phyloP scores from a whole-genome alignment of 2,329 filamentous ascomycete genomes.

The Apiospora kogelbergensis region DNA sequence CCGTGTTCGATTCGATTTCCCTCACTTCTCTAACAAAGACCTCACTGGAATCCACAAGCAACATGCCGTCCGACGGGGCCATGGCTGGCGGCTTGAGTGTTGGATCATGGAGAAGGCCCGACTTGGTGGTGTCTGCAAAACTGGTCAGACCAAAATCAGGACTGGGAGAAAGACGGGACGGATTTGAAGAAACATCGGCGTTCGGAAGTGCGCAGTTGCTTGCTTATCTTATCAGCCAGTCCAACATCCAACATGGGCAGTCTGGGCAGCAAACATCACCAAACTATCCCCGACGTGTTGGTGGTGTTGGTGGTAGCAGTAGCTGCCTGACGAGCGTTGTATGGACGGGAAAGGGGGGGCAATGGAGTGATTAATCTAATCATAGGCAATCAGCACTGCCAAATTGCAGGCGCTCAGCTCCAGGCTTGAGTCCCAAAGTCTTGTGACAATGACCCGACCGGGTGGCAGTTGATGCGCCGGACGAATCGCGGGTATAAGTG shows the following conservation, averaged over 20 bases:
- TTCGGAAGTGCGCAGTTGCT: not conserved
- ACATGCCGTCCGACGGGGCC: not conserved
- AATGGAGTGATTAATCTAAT: not conserved
- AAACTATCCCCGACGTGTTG: not conserved
- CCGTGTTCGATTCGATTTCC: not conserved
- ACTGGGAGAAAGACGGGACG: not conserved
- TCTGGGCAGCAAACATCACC: not conserved
- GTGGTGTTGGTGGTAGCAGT: not conserved
- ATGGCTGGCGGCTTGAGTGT: not conserved
- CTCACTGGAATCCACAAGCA: not conserved
- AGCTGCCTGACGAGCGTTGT: not conserved
- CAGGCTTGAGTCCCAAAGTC: no score
- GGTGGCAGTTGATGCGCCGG: not conserved
- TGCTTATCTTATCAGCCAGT: not conserved
- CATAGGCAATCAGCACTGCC: not conserved
- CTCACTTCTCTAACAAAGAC: not conserved
- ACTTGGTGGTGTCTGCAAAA: not conserved
- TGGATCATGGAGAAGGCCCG: slow-evolving; percentile 1
- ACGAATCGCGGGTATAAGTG: slow-evolving; percentile 3
- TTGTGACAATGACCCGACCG: not conserved
- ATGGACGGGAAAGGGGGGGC: not conserved
- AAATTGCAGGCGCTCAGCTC: not conserved
- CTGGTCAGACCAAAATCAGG: not conserved
- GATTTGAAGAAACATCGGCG: not conserved
- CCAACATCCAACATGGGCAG: not conserved